phyloP scores from a whole-genome alignment of 2,329 filamentous ascomycete genomes.

The Fusarium paranaense region DNA sequence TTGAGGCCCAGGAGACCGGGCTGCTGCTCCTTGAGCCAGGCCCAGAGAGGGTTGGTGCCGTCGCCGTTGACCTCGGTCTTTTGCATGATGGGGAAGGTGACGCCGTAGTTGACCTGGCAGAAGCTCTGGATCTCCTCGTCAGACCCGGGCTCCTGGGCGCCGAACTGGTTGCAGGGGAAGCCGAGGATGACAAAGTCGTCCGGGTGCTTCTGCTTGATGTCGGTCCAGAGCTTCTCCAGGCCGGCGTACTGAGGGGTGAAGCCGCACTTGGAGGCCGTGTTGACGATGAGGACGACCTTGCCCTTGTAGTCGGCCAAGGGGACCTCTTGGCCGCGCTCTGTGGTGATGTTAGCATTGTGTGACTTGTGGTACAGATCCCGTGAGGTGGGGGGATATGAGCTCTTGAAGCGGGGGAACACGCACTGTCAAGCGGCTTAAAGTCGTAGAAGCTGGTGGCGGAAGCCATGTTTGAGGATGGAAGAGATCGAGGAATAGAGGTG shows the following conservation, averaged over 20 bases:
- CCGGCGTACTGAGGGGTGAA: conserved; percentile 96
- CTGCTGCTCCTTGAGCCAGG: conserved; percentile 80
- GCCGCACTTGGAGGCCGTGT: conserved; percentile 98
- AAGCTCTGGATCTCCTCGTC: conserved; percentile 85
- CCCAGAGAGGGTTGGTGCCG: conserved; percentile 80
- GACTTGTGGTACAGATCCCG: background rate
- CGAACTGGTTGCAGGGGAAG: conserved; percentile 99
- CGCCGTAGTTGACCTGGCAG: conserved; percentile 93
- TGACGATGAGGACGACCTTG: conserved; percentile 96
- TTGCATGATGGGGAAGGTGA: conserved; percentile 88
- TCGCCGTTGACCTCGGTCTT: conserved; percentile 96
- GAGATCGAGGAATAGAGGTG: conserved; percentile 9
- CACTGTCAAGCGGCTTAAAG: conserved; percentile 86
- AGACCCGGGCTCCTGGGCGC: conserved; percentile 85
- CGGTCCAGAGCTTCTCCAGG: conserved; percentile 91
- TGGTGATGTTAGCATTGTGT: conserved; percentile 24
- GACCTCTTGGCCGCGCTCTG: conserved; percentile 73
- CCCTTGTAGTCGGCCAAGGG: conserved; percentile 79
- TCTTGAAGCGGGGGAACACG: conserved; percentile 49
- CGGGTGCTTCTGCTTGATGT: conserved; percentile 73
- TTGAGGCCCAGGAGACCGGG: conserved; percentile 89
- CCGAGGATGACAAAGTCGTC: conserved; percentile 89
- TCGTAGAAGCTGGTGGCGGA: conserved; percentile 74
- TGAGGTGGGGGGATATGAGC: background rate
- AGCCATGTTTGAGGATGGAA: conserved; percentile 49